Conservation (phyloP, 2,329 filamentous ascomycete species). For the Coniochaeta sp. region DNA sequence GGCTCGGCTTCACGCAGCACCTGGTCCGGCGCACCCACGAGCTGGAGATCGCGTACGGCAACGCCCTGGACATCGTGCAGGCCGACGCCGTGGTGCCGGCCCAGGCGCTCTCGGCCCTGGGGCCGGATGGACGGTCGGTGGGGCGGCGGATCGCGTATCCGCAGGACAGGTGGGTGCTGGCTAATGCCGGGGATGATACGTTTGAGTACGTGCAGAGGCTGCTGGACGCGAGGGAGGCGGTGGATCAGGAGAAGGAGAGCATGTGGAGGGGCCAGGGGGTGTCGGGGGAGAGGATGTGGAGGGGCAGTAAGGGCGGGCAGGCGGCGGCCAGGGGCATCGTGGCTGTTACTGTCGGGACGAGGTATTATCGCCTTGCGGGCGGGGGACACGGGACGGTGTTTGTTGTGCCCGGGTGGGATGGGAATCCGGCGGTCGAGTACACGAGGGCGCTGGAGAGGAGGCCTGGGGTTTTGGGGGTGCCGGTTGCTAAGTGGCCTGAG, state of each 20-base stretch:
- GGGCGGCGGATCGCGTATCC: constrained; percentile 45
- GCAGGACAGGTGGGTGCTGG: constrained; percentile 49
- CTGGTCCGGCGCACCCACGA: constrained; percentile 48
- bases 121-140: constrained; percentile 40
- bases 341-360: constrained; percentile 38
- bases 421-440: constrained; percentile 34
- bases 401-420: constrained; percentile 40
- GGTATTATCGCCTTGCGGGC: constrained; percentile 44
- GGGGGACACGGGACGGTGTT: constrained; percentile 40
- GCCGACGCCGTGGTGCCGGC: constrained; percentile 41
- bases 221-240: constrained; percentile 37
- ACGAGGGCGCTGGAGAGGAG: constrained; percentile 36
- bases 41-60: constrained; percentile 45
- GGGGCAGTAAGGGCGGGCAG: constrained; percentile 16
- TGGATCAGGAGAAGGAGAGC: constrained; percentile 21
- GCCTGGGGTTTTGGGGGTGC: constrained; percentile 28
- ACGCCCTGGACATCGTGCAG: constrained; percentile 39
- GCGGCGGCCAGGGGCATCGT: constrained; percentile 36
- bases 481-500: constrained; percentile 17
- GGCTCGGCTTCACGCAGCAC: constrained; percentile 45
- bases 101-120: constrained; percentile 44
- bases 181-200: constrained; percentile 45
- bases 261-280: constrained; percentile 27
- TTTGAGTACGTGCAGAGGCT: constrained; percentile 35
- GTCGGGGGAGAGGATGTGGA: constrained; percentile 30